phyloP scores from a whole-genome alignment of 2,329 filamentous ascomycete genomes.

The Cytospora schulzeri region DNA sequence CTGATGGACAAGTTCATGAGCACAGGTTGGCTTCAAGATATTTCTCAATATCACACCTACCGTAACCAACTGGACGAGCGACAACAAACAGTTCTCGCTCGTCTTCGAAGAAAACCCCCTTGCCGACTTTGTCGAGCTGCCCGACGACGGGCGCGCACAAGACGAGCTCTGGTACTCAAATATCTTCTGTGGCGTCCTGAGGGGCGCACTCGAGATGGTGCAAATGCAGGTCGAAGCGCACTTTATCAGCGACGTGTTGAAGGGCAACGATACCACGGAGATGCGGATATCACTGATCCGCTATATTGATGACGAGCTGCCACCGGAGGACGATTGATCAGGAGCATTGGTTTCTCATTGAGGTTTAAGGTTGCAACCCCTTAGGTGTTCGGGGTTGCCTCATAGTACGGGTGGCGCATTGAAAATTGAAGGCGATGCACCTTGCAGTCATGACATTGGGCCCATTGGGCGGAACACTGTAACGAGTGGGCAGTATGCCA shows the following conservation, averaged over 20 bases:
- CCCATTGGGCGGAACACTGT: neutral
- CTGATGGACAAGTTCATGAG: neutral
- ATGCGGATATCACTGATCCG: constrained; percentile 91
- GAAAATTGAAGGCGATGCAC: neutral
- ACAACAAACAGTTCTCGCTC: constrained; percentile 94
- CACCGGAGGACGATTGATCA: constrained; percentile 87
- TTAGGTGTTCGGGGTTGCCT: neutral
- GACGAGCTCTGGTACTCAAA: constrained; percentile 99
- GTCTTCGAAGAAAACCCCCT: constrained; percentile 97
- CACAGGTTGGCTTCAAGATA: constrained; percentile 94
- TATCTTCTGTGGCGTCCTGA: constrained; percentile 88
- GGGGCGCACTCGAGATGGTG: constrained; percentile 95
- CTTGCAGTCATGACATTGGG: neutral
- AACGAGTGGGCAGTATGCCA: neutral
- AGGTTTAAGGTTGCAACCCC: neutral
- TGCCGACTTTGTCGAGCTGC: constrained; percentile 95
- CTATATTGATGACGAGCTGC: constrained; percentile 97
- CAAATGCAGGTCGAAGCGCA: constrained; percentile 99
- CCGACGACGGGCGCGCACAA: constrained; percentile 92
- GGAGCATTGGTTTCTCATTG: neutral
- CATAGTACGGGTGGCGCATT: neutral
- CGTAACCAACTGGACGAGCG: constrained; percentile 92
- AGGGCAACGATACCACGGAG: constrained; percentile 94
- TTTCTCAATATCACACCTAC: constrained; percentile 95
- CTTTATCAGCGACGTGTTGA: constrained; percentile 90